Evolutionary conservation across 139 green algal species (phyloP).

Genomic region (Diplosphaera chodatii): DNA sequence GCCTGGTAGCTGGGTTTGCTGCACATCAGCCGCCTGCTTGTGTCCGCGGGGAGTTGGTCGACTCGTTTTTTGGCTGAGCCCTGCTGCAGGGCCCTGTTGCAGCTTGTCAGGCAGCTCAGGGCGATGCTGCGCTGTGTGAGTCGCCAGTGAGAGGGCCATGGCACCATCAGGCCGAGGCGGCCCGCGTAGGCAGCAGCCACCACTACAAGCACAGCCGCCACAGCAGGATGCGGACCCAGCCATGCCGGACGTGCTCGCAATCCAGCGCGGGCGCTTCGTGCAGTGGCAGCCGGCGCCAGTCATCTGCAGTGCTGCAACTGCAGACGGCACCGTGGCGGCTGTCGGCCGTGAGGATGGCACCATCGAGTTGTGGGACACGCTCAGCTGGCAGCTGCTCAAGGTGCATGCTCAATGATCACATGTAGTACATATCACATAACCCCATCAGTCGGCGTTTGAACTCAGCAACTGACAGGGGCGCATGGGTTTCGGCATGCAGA

Average conservation of each 20-base stretch:
- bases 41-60: too few relatives aligned
- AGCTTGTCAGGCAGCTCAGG: too few relatives aligned
- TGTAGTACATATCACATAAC: not conserved
- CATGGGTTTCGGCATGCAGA: slow-evolving; percentile 31
- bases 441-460: not conserved
- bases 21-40: too few relatives aligned
- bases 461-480: not conserved
- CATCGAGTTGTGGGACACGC: slow-evolving; percentile 79
- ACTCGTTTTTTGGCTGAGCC: too few relatives aligned
- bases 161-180: too few relatives aligned
- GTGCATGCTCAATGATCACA: slow-evolving; percentile 18
- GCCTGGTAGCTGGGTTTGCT: too few relatives aligned
- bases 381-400: slow-evolving; percentile 40
- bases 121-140: too few relatives aligned
- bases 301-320: slow-evolving; percentile 56
- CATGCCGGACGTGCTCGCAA: slow-evolving; percentile 29
- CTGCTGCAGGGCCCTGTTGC: too few relatives aligned
- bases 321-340: slow-evolving; percentile 58
- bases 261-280: slow-evolving; percentile 71
- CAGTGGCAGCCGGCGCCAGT: slow-evolving; percentile 70
- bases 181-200: not conserved
- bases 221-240: not conserved
- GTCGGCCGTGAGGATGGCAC: slow-evolving; percentile 71
- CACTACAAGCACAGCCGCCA: not conserved
- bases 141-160: too few relatives aligned